Evolutionary conservation across 2,329 filamentous ascomycete genomes (phyloP).

Genomic region (Colletotrichum tropicale): DNA sequence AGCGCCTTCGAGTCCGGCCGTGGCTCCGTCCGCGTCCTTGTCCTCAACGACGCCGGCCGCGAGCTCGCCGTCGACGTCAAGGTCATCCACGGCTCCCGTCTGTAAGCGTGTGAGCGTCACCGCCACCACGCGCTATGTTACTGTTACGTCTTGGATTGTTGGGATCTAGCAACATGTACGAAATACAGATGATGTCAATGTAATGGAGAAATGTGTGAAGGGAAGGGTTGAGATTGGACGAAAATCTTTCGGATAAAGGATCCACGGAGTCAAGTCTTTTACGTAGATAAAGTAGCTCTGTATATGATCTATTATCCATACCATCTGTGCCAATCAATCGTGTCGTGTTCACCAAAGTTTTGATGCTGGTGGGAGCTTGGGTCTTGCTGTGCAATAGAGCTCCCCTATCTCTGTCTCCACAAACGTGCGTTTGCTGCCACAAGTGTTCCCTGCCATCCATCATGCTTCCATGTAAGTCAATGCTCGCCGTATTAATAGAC

Average conservation of each 20-base stretch:
- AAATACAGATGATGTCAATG: slow-evolving; percentile 18
- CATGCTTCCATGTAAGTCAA: not conserved
- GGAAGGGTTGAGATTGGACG: slow-evolving; percentile 23
- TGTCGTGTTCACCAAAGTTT: not conserved
- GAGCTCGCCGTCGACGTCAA: slow-evolving; percentile 99
- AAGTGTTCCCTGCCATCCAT: not conserved
- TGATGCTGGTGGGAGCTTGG: not conserved
- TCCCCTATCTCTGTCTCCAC: not conserved
- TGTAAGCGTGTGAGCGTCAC: slow-evolving; percentile 50
- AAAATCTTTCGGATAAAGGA: slow-evolving; percentile 20
- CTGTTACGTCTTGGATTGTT: slow-evolving; percentile 26
- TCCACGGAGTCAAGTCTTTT: slow-evolving; percentile 22
- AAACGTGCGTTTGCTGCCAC: not conserved
- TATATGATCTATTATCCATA: slow-evolving; percentile 40
- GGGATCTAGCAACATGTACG: slow-evolving; percentile 24
- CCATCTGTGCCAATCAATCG: not conserved
- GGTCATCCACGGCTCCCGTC: slow-evolving; percentile 83
- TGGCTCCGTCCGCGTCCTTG: slow-evolving; percentile 91
- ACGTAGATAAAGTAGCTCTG: slow-evolving; percentile 47
- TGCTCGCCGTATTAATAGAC: not conserved
- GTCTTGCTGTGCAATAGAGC: not conserved
- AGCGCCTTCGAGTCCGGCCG: slow-evolving; percentile 89
- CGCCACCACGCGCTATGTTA: not conserved
- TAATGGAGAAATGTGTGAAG: slow-evolving; percentile 22
- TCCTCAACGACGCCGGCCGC: slow-evolving; percentile 90